Conservation (phyloP, 78 protist genomes). For the Protostelium mycophagum region DNA sequence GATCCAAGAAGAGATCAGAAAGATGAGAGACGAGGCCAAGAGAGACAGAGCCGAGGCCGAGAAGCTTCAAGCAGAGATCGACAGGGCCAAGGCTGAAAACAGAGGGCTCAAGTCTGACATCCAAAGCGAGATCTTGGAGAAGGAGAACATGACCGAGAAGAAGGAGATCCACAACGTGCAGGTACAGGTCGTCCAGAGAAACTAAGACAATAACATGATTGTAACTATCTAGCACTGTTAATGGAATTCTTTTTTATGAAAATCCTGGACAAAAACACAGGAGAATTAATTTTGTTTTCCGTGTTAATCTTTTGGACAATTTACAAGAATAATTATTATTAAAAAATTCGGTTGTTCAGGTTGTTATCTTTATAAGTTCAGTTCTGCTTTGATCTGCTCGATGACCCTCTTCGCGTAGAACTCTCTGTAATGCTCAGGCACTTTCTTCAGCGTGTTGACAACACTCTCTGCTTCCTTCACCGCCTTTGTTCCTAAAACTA, state of each 20-base stretch:
- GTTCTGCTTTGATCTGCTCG: not conserved
- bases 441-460: not conserved
- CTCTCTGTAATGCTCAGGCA: slow-evolving; percentile 4
- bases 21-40: not conserved
- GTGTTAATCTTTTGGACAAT: too few relatives aligned
- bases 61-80: too few relatives aligned
- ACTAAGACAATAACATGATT: too few relatives aligned
- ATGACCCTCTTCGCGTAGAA: not conserved
- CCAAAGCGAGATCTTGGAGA: not conserved
- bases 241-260: too few relatives aligned
- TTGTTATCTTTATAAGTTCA: too few relatives aligned
- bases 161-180: not conserved
- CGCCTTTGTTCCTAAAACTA: not conserved
- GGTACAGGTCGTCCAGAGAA: not conserved
- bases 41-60: not conserved
- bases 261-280: too few relatives aligned
- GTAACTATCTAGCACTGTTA: too few relatives aligned
- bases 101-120: not conserved
- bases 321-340: too few relatives aligned
- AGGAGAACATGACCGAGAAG: not conserved
- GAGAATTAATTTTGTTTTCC: too few relatives aligned
- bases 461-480: not conserved
- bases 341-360: too few relatives aligned
- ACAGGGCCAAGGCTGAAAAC: not conserved
- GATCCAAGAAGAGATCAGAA: not conserved